Evolutionary conservation across 176 grass and related monocot genomes (phyloP).

Genomic region (Hsuehochloa calcarea): DNA sequence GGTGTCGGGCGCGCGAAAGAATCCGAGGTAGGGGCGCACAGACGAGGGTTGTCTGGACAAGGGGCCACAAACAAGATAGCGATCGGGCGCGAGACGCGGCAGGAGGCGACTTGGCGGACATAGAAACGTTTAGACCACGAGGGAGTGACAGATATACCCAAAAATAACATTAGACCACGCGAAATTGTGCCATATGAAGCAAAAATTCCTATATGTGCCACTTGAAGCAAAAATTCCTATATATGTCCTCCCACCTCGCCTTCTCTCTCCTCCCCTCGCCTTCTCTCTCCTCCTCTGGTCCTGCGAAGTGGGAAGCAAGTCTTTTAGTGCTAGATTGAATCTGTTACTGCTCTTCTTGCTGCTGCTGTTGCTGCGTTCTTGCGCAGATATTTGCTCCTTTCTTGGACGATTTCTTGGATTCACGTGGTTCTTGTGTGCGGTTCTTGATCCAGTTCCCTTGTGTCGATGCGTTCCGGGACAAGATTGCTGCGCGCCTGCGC

Average conservation of each 20-base stretch:
- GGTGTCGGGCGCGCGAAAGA: no score
- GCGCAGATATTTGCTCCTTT: slow-evolving; percentile 23
- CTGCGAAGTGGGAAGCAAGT: background rate
- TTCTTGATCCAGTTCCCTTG: slow-evolving; percentile 6
- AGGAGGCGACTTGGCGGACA: no score
- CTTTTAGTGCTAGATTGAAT: slow-evolving; percentile 37
- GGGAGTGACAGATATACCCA: no score
- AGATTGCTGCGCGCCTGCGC: background rate
- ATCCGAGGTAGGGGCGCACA: no score
- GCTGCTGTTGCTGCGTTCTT: background rate
- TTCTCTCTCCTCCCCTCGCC: background rate
- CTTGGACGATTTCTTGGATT: background rate
- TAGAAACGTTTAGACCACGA: no score
- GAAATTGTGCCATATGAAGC: no score
- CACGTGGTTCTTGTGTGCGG: background rate
- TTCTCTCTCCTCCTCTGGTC: background rate
- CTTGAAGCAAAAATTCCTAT: no score
- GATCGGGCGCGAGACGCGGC: no score
- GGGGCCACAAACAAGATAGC: no score
- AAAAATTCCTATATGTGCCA: no score
- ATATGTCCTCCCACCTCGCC: background rate
- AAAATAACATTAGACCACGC: no score
- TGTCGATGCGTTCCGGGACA: background rate
- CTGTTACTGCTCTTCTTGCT: slow-evolving; percentile 16
- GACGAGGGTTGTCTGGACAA: no score